These are phyloP conservation scores for Botryobasidium botryosum DNA, from an alignment of 768 basidiomycete genomes.

Conservation along the genomic window DNA sequence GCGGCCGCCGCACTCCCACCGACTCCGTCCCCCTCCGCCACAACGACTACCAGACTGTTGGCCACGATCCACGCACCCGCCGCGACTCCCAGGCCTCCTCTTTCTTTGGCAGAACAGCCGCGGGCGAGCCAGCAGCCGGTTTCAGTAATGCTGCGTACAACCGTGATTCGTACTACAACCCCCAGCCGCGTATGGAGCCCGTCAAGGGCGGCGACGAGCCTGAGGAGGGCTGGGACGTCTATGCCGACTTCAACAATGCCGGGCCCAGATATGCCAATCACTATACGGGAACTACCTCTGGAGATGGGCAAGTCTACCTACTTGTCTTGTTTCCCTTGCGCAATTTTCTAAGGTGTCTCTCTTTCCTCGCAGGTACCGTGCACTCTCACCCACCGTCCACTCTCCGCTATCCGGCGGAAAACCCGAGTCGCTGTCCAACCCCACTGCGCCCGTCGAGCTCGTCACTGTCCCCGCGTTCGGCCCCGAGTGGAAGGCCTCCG, in stretches of 20 bases:
- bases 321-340: background rate
- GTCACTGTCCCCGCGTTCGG: conserved; percentile 87
- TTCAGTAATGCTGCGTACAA: no score
- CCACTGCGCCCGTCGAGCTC: conserved; percentile 49
- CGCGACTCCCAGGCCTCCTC: no score
- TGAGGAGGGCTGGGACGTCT: conserved; percentile 62
- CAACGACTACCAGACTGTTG: no score
- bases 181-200: conserved; percentile 33
- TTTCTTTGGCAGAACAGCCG: no score
- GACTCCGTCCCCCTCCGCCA: no score
- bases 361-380: conserved; percentile 11
- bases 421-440: conserved; percentile 10
- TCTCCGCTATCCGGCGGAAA: background rate
- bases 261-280: conserved; percentile 51
- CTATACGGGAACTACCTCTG: conserved; percentile 20
- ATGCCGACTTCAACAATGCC: conserved; percentile 76
- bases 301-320: conserved; percentile 5
- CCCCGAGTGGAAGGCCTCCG: conserved; percentile 71
- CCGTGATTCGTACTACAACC: no score
- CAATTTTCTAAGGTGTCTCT: conserved; percentile 22
- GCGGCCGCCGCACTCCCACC: no score
- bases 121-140: no score
- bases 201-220: conserved; percentile 51
- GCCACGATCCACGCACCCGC: no score
- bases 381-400: conserved; percentile 6